Percentiles rank a stretch among this genome's conserved stretches.
Conservation (phyloP, 495 filamentous ascomycete species). For the Podospora australis region DNA sequence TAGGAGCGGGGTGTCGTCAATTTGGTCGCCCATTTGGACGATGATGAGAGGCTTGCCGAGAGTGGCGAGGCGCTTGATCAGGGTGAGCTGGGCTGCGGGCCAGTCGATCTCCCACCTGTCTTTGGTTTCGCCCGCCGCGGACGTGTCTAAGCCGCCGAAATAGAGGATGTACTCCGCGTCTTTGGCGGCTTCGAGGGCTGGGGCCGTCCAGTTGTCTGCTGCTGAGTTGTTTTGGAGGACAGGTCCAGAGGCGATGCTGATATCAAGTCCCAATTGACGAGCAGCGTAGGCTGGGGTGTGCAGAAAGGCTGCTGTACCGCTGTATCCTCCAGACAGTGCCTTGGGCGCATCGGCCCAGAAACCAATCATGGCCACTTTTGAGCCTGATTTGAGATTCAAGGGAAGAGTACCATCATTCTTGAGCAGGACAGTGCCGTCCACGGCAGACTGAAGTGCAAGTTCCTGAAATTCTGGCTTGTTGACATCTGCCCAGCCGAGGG, state of each 20-base stretch:
- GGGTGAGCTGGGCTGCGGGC: conserved; percentile 36
- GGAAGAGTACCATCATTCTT: conserved; percentile 33
- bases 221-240: conserved; percentile 44
- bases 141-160: conserved; percentile 39
- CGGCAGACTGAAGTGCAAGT: conserved; percentile 31
- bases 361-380: conserved; percentile 35
- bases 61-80: conserved; percentile 32
- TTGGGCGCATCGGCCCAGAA: conserved; percentile 31
- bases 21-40: conserved; percentile 45
- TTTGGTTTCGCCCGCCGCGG: conserved; percentile 33
- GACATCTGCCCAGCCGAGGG: conserved; percentile 17
- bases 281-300: conserved; percentile 32
- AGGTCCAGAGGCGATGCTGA: conserved; percentile 21
- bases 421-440: conserved; percentile 31
- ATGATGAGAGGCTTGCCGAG: conserved; percentile 38
- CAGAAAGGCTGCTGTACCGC: conserved; percentile 30
- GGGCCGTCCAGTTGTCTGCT: conserved; percentile 52
- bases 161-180: conserved; percentile 38
- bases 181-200: conserved; percentile 29
- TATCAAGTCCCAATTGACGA: conserved; percentile 20
- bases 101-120: conserved; percentile 39
- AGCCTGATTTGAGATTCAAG: conserved; percentile 11
- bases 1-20: conserved; percentile 50
- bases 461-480: conserved; percentile 20
- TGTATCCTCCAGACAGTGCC: conserved; percentile 37